A percentile compares a stretch with the other conserved stretches of the same genome.
Conservation (phyloP, 768 basidiomycete genomes). For the Suillus lakei region DNA sequence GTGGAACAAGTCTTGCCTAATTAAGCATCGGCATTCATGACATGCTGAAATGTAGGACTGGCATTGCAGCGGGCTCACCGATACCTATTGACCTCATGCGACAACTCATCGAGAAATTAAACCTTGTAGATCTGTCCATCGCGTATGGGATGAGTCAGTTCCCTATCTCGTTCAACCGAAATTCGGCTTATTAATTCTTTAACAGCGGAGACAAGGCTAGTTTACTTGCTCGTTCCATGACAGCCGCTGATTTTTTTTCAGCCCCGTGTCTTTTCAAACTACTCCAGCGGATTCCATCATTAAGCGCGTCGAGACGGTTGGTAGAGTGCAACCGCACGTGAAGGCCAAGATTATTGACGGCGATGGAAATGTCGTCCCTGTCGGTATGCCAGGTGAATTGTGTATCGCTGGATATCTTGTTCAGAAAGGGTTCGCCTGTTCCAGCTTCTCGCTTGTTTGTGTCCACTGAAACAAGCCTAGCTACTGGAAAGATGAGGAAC, state of each 20-base stretch:
- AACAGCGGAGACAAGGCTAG: constrained; percentile 72
- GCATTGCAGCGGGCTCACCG: constrained; percentile 81
- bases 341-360: constrained; percentile 71
- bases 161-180: not conserved
- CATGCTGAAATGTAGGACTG: constrained; percentile 55
- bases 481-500: constrained; percentile 78
- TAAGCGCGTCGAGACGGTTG: constrained; percentile 85
- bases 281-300: constrained; percentile 67
- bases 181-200: not conserved
- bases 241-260: constrained; percentile 30
- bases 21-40: not conserved
- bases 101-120: constrained; percentile 66
- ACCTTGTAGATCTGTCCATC: constrained; percentile 71
- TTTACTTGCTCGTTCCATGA: not conserved
- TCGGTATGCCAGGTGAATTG: constrained; percentile 76
- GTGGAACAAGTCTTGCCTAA: constrained; percentile 10
- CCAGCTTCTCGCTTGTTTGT: not conserved
- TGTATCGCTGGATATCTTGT: constrained; percentile 76
- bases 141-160: constrained; percentile 88
- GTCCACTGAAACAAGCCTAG: constrained; percentile 25
- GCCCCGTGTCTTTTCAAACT: constrained; percentile 86
- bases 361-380: constrained; percentile 66
- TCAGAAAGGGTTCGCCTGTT: constrained; percentile 69
- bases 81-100: constrained; percentile 84
- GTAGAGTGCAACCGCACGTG: constrained; percentile 76